Conservation (phyloP, 2,329 filamentous ascomycete genomes). For the Didymella pinodella region DNA sequence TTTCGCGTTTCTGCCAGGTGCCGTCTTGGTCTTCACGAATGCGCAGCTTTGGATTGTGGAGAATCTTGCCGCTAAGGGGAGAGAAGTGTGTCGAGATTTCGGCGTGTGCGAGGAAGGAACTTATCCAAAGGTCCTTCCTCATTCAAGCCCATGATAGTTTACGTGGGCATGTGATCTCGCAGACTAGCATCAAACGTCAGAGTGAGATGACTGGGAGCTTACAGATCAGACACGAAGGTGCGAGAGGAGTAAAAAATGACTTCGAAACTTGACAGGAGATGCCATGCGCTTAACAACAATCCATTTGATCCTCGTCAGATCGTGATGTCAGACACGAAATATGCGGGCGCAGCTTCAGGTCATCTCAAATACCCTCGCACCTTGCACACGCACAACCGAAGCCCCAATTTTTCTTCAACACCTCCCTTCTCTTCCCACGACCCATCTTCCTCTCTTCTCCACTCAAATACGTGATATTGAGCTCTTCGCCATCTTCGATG, state of each 20-base stretch:
- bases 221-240: not conserved
- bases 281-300: not conserved
- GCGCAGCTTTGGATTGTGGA: slow-evolving; percentile 49
- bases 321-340: not conserved
- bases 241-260: not conserved
- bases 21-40: slow-evolving; percentile 48
- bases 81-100: slow-evolving; percentile 49
- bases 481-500: slow-evolving; percentile 51
- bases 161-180: not conserved
- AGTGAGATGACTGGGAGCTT: not conserved
- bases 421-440: slow-evolving; percentile 47
- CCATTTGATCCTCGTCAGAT: not conserved
- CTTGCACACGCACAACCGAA: slow-evolving; percentile 56
- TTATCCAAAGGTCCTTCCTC: not conserved
- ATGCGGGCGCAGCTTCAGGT: not conserved
- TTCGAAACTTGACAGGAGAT: not conserved
- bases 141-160: not conserved
- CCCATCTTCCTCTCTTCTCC: slow-evolving; percentile 55
- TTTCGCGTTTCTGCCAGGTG: slow-evolving; percentile 49
- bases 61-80: slow-evolving; percentile 43
- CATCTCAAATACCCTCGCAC: slow-evolving; percentile 37
- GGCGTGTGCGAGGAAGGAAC: slow-evolving; percentile 17
- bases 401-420: slow-evolving; percentile 54
- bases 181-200: not conserved
- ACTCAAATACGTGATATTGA: slow-evolving; percentile 59